Evolutionary conservation across 2,329 filamentous ascomycete species (phyloP).

Genomic region (Claviceps sp.): DNA sequence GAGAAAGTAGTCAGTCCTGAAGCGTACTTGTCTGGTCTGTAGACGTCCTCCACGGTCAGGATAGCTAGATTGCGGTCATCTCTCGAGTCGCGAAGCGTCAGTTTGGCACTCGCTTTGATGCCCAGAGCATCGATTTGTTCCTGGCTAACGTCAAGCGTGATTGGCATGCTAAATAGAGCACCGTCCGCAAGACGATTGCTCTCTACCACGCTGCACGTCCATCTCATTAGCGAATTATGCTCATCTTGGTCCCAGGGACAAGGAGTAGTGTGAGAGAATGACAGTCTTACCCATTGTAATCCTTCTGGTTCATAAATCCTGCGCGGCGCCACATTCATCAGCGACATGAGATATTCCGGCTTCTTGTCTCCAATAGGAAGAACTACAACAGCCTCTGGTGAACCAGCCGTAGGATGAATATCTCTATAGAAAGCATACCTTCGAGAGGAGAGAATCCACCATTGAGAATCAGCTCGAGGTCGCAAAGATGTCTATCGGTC

Average conservation of each 20-base stretch:
- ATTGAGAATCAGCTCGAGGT: constrained; percentile 93
- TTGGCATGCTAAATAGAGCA: constrained; percentile 90
- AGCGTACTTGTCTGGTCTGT: constrained; percentile 82
- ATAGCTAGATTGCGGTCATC: constrained; percentile 95
- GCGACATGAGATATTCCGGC: background rate
- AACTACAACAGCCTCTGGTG: constrained; percentile 1
- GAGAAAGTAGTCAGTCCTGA: background rate
- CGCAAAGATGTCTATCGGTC: constrained; percentile 89
- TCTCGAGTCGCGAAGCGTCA: constrained; percentile 87
- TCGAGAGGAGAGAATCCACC: constrained; percentile 96
- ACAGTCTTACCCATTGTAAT: constrained; percentile 73
- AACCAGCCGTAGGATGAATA: background rate
- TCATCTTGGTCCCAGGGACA: background rate
- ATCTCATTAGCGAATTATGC: background rate
- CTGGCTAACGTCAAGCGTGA: constrained; percentile 76
- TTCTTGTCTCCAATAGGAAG: background rate
- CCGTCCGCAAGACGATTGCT: constrained; percentile 78
- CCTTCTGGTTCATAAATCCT: constrained; percentile 96
- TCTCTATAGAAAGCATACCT: constrained; percentile 42
- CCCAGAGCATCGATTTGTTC: constrained; percentile 59
- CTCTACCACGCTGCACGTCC: constrained; percentile 60
- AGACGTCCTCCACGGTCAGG: constrained; percentile 88
- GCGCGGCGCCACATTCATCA: constrained; percentile 8
- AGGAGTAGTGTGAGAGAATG: no score
- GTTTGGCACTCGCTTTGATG: constrained; percentile 65